phyloP scores from a whole-genome alignment of 768 basidiomycete species.

The Psilocybe cubensis region DNA sequence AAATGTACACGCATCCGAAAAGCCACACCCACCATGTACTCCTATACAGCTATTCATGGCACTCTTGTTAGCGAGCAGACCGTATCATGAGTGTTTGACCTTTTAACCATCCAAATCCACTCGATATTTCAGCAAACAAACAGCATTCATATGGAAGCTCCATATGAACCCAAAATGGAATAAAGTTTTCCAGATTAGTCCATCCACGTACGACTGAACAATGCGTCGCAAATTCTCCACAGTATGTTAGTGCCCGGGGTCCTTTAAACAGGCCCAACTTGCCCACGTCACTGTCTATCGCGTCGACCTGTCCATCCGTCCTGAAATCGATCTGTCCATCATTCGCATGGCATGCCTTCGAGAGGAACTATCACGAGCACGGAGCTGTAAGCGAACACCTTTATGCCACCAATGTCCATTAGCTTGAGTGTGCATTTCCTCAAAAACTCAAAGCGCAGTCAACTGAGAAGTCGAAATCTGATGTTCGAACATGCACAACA shows the following conservation, averaged over 20 bases:
- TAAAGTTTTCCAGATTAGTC: slow-evolving; percentile 4
- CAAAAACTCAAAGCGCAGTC: background rate
- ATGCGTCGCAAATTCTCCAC: background rate
- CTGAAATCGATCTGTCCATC: background rate
- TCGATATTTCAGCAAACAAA: background rate
- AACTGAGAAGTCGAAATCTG: background rate
- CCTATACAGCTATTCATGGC: too few species aligned
- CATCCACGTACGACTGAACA: background rate
- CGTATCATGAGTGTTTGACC: too few species aligned
- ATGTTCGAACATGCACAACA: background rate
- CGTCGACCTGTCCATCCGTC: background rate
- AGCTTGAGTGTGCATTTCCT: background rate
- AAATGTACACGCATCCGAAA: too few species aligned
- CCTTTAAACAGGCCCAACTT: background rate
- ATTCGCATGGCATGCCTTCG: background rate
- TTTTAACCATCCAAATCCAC: background rate
- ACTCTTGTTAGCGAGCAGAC: too few species aligned
- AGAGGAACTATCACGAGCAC: slow-evolving; percentile 6
- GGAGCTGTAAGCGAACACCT: background rate
- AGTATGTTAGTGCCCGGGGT: slow-evolving; percentile 4
- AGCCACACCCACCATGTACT: too few species aligned
- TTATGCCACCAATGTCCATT: background rate
- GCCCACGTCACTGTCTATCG: background rate
- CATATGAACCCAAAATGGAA: slow-evolving; percentile 3
- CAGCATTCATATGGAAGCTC: background rate